phyloP scores from a whole-genome alignment of 1,284 basidiomycete genomes.

The Rhizoctonia solani region DNA sequence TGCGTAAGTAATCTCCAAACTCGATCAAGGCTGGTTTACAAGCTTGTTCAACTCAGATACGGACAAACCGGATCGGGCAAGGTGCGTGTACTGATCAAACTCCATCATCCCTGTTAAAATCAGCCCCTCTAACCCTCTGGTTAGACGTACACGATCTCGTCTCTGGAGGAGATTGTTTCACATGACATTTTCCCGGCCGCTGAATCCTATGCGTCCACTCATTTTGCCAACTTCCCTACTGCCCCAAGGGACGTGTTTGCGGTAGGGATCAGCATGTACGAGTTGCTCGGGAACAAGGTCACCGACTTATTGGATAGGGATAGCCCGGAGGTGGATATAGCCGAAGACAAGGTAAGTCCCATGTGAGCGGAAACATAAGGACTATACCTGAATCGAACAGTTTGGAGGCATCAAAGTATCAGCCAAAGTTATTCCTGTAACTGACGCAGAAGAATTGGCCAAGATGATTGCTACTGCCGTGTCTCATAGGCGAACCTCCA shows the following conservation, averaged over 20 bases:
- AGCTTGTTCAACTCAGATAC: too few relatives aligned
- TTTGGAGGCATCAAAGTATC: constrained; percentile 23
- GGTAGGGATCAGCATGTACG: constrained; percentile 26
- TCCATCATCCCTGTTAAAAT: constrained; percentile 47
- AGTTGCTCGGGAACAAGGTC: constrained; percentile 23
- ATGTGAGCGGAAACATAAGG: too few relatives aligned
- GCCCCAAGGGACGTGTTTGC: constrained; percentile 9
- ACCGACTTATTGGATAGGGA: constrained; percentile 26
- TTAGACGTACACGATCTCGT: constrained; percentile 37
- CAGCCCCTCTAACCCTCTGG: constrained; percentile 48
- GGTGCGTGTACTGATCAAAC: too few relatives aligned
- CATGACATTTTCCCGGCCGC: constrained; percentile 20
- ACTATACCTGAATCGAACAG: too few relatives aligned
- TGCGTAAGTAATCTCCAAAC: constrained; percentile 42
- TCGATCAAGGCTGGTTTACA: too few relatives aligned
- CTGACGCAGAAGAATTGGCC: constrained; percentile 4
- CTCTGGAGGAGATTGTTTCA: constrained; percentile 27
- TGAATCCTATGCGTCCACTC: constrained; percentile 7
- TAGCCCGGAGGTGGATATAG: constrained; percentile 14
- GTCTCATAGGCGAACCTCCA: constrained; percentile 44
- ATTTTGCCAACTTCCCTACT: constrained; percentile 4
- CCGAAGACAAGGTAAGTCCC: constrained; percentile 38
- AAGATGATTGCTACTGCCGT: constrained; percentile 9
- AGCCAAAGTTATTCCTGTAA: constrained; percentile 16
- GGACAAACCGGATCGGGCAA: constrained; percentile 30